These are phyloP conservation scores for Paramecium octaurelia DNA, from an alignment of 73 alveolate species.

Conservation along the genomic window DNA sequence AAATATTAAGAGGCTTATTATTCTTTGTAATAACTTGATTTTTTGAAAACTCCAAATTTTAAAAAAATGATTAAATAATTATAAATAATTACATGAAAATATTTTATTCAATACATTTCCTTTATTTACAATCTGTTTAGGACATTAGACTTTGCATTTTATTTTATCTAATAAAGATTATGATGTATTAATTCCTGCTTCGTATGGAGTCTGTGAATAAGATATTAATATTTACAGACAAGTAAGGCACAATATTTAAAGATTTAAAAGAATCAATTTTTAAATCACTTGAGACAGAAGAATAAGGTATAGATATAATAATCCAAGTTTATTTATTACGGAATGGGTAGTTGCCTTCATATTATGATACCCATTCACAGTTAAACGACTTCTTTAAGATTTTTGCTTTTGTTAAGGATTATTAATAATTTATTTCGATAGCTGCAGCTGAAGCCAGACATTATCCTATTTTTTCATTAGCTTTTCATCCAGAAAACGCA, in stretches of 20 bases:
- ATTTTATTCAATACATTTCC: conserved; percentile 54
- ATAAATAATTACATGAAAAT: not conserved
- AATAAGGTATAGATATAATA: not conserved
- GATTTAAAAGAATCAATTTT: not conserved
- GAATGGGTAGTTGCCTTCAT: not conserved
- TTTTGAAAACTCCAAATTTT: not conserved
- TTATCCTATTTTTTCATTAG: not conserved
- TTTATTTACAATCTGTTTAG: conserved; percentile 68
- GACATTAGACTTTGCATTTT: conserved; percentile 61
- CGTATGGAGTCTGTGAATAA: not conserved
- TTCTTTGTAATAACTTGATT: not conserved
- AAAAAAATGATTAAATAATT: not conserved
- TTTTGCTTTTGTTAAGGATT: not conserved
- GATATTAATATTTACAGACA: not conserved
- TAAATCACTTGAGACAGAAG: not conserved
- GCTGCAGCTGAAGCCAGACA: not conserved
- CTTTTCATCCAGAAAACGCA: not conserved
- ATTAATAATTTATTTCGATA: not conserved
- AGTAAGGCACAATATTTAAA: not conserved
- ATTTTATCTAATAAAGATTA: conserved; percentile 33
- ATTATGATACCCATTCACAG: not conserved
- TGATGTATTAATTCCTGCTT: not conserved
- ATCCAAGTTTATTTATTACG: not conserved
- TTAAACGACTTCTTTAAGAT: not conserved
- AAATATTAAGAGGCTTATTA: not conserved